Conservation (phyloP, 495 filamentous ascomycete species). For the Penicillium samsonianum region DNA sequence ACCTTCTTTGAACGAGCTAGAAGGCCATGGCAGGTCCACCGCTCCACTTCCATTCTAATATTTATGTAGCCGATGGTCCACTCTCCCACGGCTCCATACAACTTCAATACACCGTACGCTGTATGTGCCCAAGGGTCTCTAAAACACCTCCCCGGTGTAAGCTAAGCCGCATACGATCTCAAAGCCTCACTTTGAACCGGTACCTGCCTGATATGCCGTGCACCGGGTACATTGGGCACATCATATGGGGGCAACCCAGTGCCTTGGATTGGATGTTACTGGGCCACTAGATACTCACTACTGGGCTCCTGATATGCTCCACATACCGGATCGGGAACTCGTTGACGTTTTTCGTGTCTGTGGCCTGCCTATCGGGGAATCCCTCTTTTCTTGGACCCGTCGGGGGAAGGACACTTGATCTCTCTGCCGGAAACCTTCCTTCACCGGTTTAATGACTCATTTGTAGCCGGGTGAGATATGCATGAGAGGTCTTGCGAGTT, state of each 20-base stretch:
- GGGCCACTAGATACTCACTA: slow-evolving; percentile 7
- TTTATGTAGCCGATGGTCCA: slow-evolving; percentile 1
- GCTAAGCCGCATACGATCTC: slow-evolving; percentile 6
- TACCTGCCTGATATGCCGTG: slow-evolving; percentile 24
- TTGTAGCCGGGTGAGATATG: background rate
- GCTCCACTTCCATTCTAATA: slow-evolving; percentile 5
- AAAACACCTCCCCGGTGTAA: slow-evolving; percentile 15
- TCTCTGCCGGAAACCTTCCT: background rate
- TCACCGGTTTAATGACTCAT: slow-evolving; percentile 13
- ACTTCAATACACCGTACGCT: slow-evolving; percentile 5
- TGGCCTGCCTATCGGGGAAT: slow-evolving; percentile 1
- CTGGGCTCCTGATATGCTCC: background rate
- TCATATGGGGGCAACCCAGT: background rate
- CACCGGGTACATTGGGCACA: slow-evolving; percentile 22
- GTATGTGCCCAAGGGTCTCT: slow-evolving; percentile 22
- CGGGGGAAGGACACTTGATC: background rate
- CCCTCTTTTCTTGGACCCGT: background rate
- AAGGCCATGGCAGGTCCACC: slow-evolving; percentile 13
- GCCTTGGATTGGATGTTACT: slow-evolving; percentile 4
- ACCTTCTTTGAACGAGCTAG: slow-evolving; percentile 13
- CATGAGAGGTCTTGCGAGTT: background rate
- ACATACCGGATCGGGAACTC: slow-evolving; percentile 5
- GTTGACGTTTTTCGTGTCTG: background rate
- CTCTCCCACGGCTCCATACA: slow-evolving; percentile 6
- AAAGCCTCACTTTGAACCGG: slow-evolving; percentile 26